These are phyloP conservation scores for Emmonsiellopsis sp. DNA, from an alignment of 2,329 filamentous ascomycete genomes.

Conservation along the genomic window DNA sequence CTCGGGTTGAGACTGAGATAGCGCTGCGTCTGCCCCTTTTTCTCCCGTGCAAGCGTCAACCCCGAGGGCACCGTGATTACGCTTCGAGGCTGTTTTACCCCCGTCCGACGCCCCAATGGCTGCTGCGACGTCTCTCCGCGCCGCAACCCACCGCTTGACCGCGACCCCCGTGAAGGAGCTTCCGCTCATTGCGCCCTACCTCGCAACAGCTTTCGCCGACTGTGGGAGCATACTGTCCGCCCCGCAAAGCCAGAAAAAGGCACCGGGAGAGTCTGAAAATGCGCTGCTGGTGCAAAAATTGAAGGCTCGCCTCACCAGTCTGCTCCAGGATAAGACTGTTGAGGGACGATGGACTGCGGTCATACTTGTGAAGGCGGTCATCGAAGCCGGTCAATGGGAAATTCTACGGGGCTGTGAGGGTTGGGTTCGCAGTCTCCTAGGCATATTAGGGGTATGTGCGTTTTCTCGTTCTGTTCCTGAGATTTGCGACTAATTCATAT, in stretches of 20 bases:
- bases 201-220: constrained; percentile 48
- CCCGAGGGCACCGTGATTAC: background rate
- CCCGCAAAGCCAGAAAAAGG: constrained; percentile 47
- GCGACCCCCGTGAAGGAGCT: constrained; percentile 64
- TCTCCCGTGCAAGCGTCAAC: no score
- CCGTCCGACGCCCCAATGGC: constrained; percentile 12
- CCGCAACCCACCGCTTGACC: constrained; percentile 47
- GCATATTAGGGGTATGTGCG: constrained; percentile 55
- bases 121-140: constrained; percentile 29
- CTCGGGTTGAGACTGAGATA: background rate
- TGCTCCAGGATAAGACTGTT: constrained; percentile 65
- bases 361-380: constrained; percentile 66
- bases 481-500: background rate
- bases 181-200: constrained; percentile 59
- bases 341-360: constrained; percentile 71
- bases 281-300: constrained; percentile 70
- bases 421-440: constrained; percentile 70
- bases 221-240: constrained; percentile 54
- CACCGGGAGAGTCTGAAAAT: constrained; percentile 55
- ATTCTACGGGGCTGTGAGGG: constrained; percentile 60
- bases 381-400: constrained; percentile 81
- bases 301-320: constrained; percentile 64
- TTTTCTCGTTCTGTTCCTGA: background rate
- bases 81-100: background rate
- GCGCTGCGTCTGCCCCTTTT: background rate